Percentiles rank a stretch among this genome's conserved stretches.
phyloP scores from a whole-genome alignment of 441 rosid species.

The Bocquillonia castaneifolia region DNA sequence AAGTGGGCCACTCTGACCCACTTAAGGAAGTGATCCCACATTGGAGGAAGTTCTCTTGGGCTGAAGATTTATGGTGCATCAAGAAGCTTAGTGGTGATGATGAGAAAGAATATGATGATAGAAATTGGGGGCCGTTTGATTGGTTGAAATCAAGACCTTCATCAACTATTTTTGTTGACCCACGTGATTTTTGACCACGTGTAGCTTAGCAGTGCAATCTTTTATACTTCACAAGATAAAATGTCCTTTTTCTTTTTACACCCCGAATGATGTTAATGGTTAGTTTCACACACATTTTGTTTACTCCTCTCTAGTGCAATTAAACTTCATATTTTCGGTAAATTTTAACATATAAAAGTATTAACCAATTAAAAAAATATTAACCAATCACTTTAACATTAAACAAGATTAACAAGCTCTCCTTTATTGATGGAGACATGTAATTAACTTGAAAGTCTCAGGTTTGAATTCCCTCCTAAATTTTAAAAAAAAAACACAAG shows the following conservation, averaged over 20 bases:
- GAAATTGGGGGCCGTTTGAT: conserved; percentile 28
- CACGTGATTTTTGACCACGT: conserved; percentile 53
- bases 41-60: conserved; percentile 62
- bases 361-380: no score
- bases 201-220: no score
- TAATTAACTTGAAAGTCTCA: no score
- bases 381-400: not conserved
- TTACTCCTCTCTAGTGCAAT: not conserved
- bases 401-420: no score
- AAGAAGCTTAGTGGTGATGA: conserved; percentile 34
- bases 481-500: no score
- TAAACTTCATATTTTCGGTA: not conserved
- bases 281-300: not conserved
- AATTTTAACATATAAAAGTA: no score
- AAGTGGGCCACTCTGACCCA: conserved; percentile 55
- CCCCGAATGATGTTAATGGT: no score
- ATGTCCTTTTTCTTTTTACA: no score
- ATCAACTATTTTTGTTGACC: conserved; percentile 59
- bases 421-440: no score
- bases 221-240: not conserved
- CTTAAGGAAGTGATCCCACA: conserved; percentile 55
- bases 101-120: conserved; percentile 8
- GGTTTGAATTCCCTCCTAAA: not conserved
- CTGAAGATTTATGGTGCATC: conserved; percentile 69
- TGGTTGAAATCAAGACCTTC: conserved; percentile 43